Base-by-base conservation (phyloP, 441 rosid species). In the Brassica hybrid region DNA sequence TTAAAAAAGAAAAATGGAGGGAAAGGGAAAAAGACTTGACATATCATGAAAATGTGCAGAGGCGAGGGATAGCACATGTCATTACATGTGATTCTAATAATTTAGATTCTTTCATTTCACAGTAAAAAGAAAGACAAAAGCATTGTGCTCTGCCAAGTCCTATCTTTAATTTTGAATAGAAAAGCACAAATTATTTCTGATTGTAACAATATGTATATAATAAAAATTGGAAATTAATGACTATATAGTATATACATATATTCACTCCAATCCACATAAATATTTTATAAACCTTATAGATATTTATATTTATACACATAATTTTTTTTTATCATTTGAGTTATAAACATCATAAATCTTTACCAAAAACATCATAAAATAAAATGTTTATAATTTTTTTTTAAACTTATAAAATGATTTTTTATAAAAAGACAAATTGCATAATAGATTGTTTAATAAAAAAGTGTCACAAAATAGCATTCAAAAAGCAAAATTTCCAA, bases 21-120 rank as follows among this genome's bases (percentile, higher is more conserved):
- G 4, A 43, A 73, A 69, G 61, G 14, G 73, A 71, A 80, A 80
- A 75, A 59, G 74, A 75, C 75, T 60, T 75, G 80, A 70, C 80
- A 71, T 76, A 52, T 74, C 27, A 71, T 80, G 60, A 65, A 80
- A 70, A 71, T 75, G 80, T 76, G 74, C 76, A 80, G n/a, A n/a
- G n/a, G n/a, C n/a, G 79, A 79, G 74, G 34, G 56, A 74, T 61
- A 69, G 77, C 79, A 76, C 80, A 71, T 79, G 82, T 75, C 72
- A 75, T 73, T 69, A 74, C 79, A 79, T 80, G 83, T 80, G 80
- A 71, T 80, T 59, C 80, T 74, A 80, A 80, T 80, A 75, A 80
- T 75, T 75, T 80, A 76, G 76, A 80, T 75, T 75, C 76, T n/a
- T 75, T 75, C 65, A 73, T 64, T 74, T 69, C 72, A 43, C 64